Conservation (phyloP, 2,329 filamentous ascomycete species). For the Alternaria viburni region DNA sequence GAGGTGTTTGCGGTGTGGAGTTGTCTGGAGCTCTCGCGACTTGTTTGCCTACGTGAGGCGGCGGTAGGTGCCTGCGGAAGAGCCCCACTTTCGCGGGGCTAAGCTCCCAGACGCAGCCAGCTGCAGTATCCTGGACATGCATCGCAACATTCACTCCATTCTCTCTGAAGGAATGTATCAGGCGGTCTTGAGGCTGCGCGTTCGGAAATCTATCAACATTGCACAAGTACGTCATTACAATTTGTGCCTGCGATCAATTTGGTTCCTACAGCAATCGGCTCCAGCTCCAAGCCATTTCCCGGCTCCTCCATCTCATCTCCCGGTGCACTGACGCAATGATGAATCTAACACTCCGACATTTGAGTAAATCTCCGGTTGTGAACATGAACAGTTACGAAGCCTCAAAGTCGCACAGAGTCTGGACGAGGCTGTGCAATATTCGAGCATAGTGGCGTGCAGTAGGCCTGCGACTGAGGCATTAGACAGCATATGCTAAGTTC, state of each 20-base stretch:
- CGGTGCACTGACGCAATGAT: not conserved
- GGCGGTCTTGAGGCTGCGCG: not conserved
- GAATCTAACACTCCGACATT: not conserved
- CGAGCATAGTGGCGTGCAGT: not conserved
- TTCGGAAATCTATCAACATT: not conserved
- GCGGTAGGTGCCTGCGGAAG: slow-evolving; percentile 26
- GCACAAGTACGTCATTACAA: not conserved
- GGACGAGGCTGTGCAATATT: not conserved
- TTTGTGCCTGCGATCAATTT: not conserved
- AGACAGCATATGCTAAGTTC: not conserved
- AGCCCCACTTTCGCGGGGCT: slow-evolving; percentile 15
- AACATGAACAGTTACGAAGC: not conserved
- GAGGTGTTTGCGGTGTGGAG: not conserved
- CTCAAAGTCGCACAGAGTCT: not conserved
- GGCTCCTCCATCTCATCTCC: not conserved
- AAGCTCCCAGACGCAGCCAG: slow-evolving; percentile 2
- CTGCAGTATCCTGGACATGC: slow-evolving; percentile 5
- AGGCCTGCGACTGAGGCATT: slow-evolving; percentile 1
- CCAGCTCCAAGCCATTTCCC: not conserved
- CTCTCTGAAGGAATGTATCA: not conserved
- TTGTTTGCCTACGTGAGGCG: slow-evolving; percentile 21
- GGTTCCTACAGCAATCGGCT: not conserved
- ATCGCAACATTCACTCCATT: not conserved
- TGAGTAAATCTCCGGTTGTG: not conserved
- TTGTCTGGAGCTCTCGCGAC: slow-evolving; percentile 8